Conservation (phyloP, 225 moss, liverwort and hornwort genomes). For the Neckera pumila region DNA sequence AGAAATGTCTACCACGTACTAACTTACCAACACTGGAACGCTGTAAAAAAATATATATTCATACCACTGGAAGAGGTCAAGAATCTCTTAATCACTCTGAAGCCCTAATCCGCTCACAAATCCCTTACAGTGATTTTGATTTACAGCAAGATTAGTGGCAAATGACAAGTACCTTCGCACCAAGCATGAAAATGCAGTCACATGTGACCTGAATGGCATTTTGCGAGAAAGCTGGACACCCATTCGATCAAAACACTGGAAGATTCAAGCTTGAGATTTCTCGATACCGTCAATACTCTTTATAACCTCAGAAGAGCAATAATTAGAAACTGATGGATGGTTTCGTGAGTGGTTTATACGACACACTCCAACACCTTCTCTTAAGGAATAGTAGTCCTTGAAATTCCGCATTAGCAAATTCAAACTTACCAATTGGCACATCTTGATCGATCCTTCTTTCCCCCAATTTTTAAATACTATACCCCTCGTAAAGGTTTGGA, state of each 20-base stretch:
- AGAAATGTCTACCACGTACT: not conserved
- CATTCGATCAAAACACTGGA: not conserved
- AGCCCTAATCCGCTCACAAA: not conserved
- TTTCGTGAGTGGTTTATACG: not conserved
- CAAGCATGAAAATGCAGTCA: not conserved
- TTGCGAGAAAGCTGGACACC: too few species aligned
- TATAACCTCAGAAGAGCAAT: too few species aligned
- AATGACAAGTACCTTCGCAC: not conserved
- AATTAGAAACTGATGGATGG: not conserved
- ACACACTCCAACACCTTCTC: not conserved
- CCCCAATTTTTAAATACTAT: too few species aligned
- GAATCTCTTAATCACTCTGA: not conserved
- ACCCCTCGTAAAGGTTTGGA: not conserved
- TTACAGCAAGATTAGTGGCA: not conserved
- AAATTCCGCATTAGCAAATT: not conserved
- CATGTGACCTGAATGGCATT: not conserved
- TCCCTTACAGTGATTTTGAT: not conserved
- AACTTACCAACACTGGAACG: not conserved
- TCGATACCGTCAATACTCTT: not conserved
- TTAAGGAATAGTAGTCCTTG: not conserved
- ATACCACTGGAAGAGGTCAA: not conserved
- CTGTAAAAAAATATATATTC: too few species aligned
- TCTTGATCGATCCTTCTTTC: not conserved
- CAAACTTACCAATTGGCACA: too few species aligned
- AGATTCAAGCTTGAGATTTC: not conserved